phyloP scores from a whole-genome alignment of 2,329 filamentous ascomycete species.

The Venturia aucupariae region DNA sequence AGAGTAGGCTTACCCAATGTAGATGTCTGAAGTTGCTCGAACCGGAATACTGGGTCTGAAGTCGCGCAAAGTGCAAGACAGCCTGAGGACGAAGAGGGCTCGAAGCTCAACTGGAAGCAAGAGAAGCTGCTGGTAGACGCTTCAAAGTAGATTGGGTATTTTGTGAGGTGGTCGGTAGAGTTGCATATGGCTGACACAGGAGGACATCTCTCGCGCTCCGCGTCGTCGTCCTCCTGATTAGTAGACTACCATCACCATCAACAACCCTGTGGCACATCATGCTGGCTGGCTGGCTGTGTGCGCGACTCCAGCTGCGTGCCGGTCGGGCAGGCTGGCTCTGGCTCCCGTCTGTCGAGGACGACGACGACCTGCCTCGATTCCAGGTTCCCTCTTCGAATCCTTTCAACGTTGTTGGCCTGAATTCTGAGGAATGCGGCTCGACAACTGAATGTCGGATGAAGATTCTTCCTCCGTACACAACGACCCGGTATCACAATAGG shows the following conservation, averaged over 20 bases:
- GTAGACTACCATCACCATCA: too few relatives aligned
- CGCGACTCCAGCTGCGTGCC: background rate
- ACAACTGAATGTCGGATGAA: background rate
- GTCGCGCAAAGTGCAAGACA: background rate
- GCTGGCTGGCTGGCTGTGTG: background rate
- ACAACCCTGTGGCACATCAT: constrained; percentile 1
- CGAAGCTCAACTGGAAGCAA: background rate
- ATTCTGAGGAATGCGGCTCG: background rate
- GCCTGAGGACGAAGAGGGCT: background rate
- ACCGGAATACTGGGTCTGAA: background rate
- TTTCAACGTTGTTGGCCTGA: background rate
- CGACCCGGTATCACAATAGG: background rate
- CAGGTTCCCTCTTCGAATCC: background rate
- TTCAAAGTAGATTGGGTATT: background rate
- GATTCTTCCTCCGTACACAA: background rate
- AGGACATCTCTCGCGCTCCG: background rate
- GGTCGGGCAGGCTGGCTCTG: background rate
- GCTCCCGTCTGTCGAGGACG: background rate
- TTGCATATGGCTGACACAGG: background rate
- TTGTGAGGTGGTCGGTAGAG: background rate
- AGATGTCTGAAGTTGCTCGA: background rate
- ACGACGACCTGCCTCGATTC: background rate
- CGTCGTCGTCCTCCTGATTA: background rate
- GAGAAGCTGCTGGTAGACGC: background rate
- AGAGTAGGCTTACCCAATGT: background rate